Conservation (phyloP, 2,329 filamentous ascomycete genomes). For the Trichoderma sp. region DNA sequence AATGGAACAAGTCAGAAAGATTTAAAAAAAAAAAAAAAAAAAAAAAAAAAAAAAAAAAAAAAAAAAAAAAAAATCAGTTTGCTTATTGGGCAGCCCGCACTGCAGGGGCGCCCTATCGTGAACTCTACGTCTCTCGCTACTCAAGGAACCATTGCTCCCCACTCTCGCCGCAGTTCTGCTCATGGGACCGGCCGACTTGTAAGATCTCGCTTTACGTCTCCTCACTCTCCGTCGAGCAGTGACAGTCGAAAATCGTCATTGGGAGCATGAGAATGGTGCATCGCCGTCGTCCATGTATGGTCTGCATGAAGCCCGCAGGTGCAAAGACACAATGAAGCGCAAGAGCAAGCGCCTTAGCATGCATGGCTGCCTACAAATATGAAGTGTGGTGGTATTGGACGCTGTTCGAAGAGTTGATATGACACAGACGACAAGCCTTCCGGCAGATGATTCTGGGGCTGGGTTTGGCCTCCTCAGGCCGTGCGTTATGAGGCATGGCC, state of each 20-base stretch:
- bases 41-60: slow-evolving; percentile 16
- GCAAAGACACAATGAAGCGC: slow-evolving; percentile 1
- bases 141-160: background rate
- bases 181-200: slow-evolving; percentile 33
- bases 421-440: background rate
- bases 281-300: background rate
- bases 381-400: slow-evolving; percentile 17
- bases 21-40: background rate
- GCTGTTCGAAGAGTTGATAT: background rate
- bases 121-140: slow-evolving; percentile 8
- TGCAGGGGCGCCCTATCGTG: slow-evolving; percentile 9
- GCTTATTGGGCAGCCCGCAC: background rate
- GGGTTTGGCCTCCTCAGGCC: slow-evolving; percentile 10
- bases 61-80: slow-evolving; percentile 1
- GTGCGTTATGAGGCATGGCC: slow-evolving; percentile 3
- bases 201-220: slow-evolving; percentile 33
- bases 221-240: background rate
- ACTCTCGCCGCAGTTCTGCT: slow-evolving; percentile 5
- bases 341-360: slow-evolving; percentile 7
- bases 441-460: slow-evolving; percentile 5
- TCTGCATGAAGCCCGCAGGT: background rate
- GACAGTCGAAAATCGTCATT: slow-evolving; percentile 25
- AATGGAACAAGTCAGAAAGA: too few species aligned
- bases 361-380: slow-evolving; percentile 11
- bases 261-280: slow-evolving; percentile 17